Conservation (phyloP, 2,329 filamentous ascomycete genomes). For the Coniosporium tulheliwenetii region DNA sequence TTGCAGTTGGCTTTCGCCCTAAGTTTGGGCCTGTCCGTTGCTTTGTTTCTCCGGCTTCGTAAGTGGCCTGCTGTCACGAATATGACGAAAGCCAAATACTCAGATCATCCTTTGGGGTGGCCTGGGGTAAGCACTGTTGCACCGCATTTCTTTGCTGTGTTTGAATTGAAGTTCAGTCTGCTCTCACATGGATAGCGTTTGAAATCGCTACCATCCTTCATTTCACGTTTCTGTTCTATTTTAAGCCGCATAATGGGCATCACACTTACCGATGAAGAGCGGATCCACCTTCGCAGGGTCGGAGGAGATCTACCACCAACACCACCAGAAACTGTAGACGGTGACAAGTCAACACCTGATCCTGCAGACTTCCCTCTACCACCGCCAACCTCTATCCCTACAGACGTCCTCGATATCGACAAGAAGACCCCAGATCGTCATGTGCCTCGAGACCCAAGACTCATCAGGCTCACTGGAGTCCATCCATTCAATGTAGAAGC, state of each 20-base stretch:
- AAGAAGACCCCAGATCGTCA: slow-evolving; percentile 70
- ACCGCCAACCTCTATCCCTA: slow-evolving; percentile 41
- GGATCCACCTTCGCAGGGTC: slow-evolving; percentile 7
- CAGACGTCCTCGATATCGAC: slow-evolving; percentile 55
- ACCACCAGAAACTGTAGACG: slow-evolving; percentile 14
- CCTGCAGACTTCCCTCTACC: slow-evolving; percentile 46
- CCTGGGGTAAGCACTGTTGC: no score
- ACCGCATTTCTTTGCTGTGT: no score
- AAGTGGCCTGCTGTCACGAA: no score
- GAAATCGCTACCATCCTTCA: no score
- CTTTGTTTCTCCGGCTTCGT: no score
- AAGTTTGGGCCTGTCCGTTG: no score
- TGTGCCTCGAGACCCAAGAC: slow-evolving; percentile 61
- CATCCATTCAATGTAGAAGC: slow-evolving; percentile 89
- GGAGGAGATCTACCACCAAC: slow-evolving; percentile 16
- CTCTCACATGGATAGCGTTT: no score
- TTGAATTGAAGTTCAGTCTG: no score
- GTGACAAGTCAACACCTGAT: slow-evolving; percentile 42
- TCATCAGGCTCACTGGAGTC: slow-evolving; percentile 74
- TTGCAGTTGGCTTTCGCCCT: no score
- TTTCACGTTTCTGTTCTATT: neutral
- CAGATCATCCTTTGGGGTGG: no score
- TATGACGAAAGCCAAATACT: no score
- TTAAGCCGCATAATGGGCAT: slow-evolving; percentile 3
- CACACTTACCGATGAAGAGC: slow-evolving; percentile 8